A percentile compares a stretch with the other conserved stretches of the same genome.
Conservation (phyloP, 768 basidiomycete species). For the Phanerodontia chrysosporium region DNA sequence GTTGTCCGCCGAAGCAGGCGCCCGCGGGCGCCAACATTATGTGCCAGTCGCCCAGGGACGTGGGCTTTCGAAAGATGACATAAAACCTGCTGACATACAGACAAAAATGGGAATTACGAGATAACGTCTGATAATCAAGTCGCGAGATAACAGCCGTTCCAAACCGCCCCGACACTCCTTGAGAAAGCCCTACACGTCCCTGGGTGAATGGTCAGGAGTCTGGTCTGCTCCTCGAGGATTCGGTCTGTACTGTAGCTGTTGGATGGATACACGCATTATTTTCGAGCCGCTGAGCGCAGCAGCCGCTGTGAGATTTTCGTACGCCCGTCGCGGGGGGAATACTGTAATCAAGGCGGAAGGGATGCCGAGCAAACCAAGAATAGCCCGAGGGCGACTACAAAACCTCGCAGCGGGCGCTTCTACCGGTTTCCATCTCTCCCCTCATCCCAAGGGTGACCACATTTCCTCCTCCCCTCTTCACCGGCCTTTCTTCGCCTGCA, state of each 20-base stretch:
- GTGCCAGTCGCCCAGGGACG: no score
- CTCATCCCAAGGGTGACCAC: not conserved
- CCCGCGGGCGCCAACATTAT: no score
- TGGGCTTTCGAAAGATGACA: no score
- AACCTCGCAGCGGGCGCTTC: not conserved
- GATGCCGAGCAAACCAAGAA: slow-evolving; percentile 9
- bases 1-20: no score
- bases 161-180: no score
- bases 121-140: no score
- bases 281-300: not conserved
- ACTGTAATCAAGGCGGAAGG: not conserved
- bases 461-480: slow-evolving; percentile 20
- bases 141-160: no score
- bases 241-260: not conserved
- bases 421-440: not conserved
- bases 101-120: no score
- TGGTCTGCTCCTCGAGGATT: not conserved
- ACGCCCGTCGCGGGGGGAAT: not conserved
- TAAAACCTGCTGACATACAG: no score
- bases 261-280: not conserved
- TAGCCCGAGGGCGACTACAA: slow-evolving; percentile 8
- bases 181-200: no score
- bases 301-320: not conserved
- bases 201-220: no score
- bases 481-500: slow-evolving; percentile 13